Evolutionary conservation across 768 basidiomycete genomes (phyloP), one percentile per base, ranked within the genome.

Genomic region (Russula foetens): DNA sequence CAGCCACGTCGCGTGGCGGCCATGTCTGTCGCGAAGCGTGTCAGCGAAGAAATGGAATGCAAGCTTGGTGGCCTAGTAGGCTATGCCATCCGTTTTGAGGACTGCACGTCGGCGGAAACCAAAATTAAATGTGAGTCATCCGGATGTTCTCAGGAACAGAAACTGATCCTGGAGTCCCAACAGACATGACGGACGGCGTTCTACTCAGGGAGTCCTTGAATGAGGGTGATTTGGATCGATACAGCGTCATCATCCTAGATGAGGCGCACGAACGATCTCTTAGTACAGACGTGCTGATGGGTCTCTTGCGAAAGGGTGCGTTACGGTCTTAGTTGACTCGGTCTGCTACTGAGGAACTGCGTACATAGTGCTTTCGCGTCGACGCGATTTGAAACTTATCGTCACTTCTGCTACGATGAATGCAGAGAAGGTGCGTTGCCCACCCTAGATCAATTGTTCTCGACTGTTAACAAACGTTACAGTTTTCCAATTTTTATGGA

Each of bases 371-470:
- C 58, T 99, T 24, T 93, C 94, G 1, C 83, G 97, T 4, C 78
- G 97, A 61, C 78, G 95, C 58, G 97, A 99, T 71, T 76, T 98
- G 45, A 98, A 93, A 72, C 83, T 99, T 45, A 93, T 99, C 65
- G 94, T 99, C 41, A 98, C 97, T 1, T 98, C 97, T 8, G 97
- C 97, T 3, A 99, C 97, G 3, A 99, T 99, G 97, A 99, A 99
- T 70, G 91, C 97, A 0, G 94, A 97, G 51, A 99, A 99, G 85
- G 94, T 90, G 65, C 53, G 75, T 26, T 14, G 15, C 4, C 4
- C 7, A 14, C 24, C 29, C 19, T 19, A 11, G 0, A 29, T 31
- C 31, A 24, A 14, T 17, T 19, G 39, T 31, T 23, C 12, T 6
- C 45, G 35, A 14, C n/a, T 11, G 2, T 1, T 59, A 8, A 56